These are phyloP conservation scores for Alternaria dauci DNA, from an alignment of 2,329 filamentous ascomycete genomes.

Conservation along the genomic window DNA sequence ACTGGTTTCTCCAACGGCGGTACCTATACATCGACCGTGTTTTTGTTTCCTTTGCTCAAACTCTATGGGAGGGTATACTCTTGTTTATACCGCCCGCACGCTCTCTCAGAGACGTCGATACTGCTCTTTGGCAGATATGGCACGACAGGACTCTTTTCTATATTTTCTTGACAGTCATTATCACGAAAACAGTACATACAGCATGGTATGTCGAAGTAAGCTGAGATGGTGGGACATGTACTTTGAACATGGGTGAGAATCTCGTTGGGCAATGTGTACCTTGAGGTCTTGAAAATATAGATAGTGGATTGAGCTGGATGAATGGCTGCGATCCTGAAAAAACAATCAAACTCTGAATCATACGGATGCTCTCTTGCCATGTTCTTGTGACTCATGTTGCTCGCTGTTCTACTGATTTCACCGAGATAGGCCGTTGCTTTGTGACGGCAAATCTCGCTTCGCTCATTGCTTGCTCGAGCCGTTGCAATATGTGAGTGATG, in stretches of 20 bases:
- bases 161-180: slow-evolving; percentile 24
- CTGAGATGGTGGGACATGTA: slow-evolving; percentile 12
- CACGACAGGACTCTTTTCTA: slow-evolving; percentile 11
- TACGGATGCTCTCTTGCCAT: background rate
- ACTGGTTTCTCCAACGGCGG: slow-evolving; percentile 31
- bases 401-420: background rate
- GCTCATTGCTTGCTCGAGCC: background rate
- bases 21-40: slow-evolving; percentile 22
- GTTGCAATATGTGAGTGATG: slow-evolving; percentile 2
- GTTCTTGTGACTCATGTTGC: background rate
- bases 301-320: slow-evolving; percentile 24
- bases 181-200: slow-evolving; percentile 15
- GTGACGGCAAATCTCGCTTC: slow-evolving; percentile 11
- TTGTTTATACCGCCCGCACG: slow-evolving; percentile 17
- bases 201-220: slow-evolving; percentile 5
- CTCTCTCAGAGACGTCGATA: slow-evolving; percentile 9
- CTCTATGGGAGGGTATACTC: slow-evolving; percentile 18
- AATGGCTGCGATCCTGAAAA: slow-evolving; percentile 24
- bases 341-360: slow-evolving; percentile 16
- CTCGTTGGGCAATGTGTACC: slow-evolving; percentile 17
- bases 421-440: background rate
- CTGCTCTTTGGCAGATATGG: slow-evolving; percentile 11
- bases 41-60: slow-evolving; percentile 26
- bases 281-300: slow-evolving; percentile 20
- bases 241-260: slow-evolving; percentile 15